Evolutionary conservation across 2,329 filamentous ascomycete species (phyloP), one percentile per base, ranked within the genome.

Genomic region (Microcyclosporella mali): DNA sequence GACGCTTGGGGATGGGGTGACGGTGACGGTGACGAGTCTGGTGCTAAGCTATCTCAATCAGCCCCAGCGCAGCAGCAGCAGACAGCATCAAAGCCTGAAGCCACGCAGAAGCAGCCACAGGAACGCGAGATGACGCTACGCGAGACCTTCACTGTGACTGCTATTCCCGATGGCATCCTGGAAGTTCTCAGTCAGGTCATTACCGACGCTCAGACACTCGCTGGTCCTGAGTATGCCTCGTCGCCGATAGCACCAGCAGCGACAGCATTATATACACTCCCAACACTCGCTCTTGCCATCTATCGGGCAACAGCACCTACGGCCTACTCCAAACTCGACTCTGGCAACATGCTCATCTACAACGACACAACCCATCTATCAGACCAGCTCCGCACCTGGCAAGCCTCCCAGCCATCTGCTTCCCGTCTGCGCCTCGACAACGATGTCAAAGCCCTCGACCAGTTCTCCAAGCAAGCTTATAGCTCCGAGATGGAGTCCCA

Each of bases 1-100:
- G 85, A 87, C 47, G 85, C 87, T 18, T 94, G 88, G 85, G 88
- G 85, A 2, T 94, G 88, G 86, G 85, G 80, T 16, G 88, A 88
- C 29, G 84, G 80, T 16, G 88, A 88, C 29, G 84, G 84, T 6
- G 66, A 70, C 18, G 66, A 70, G 28, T 18, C 29, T n/a, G 58
- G 34, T 6, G 40, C 54, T 28, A 25, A 25, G 21, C 56, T 2
- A 46, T 50, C 21, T 44, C 36, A 15, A 34, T 33, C 8, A 52
- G 46, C n/a, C n/a, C n/a, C n/a, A n/a, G n/a, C n/a, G n/a, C n/a
- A n/a, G n/a, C n/a, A 67, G 30, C 29, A 34, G 21, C 31, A 45
- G 8, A 21, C 37, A 17, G 19, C 30, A 14, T 61, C 49, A 11
- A 66, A 9, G 32, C 31, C 30, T 39, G 64, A 37, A 54, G 55